These are phyloP conservation scores for Fusarium ramigenum DNA, from an alignment of 2,329 filamentous ascomycete species.

Conservation along the genomic window DNA sequence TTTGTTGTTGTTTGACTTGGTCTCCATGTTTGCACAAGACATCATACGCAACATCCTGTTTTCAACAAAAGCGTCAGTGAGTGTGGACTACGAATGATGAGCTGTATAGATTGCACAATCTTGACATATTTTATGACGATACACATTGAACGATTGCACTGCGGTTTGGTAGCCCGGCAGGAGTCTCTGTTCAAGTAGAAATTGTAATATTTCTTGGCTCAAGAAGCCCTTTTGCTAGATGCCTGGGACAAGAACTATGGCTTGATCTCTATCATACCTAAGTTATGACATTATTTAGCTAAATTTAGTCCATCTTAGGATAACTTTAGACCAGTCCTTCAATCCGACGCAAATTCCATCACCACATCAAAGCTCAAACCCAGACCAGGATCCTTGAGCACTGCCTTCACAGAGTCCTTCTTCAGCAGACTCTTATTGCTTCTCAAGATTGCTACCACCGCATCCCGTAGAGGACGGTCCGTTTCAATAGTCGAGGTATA, in stretches of 20 bases:
- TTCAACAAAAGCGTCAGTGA: neutral
- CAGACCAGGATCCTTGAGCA: fast-evolving
- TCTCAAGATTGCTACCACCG: neutral
- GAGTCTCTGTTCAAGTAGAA: fast-evolving
- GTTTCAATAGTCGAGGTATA: neutral
- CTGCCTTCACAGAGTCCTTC: fast-evolving
- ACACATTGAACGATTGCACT: fast-evolving
- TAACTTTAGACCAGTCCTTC: neutral
- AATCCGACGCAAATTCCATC: neutral
- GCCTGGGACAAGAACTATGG: too few relatives aligned
- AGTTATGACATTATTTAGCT: fast-evolving
- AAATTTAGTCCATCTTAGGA: fast-evolving
- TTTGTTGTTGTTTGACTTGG: neutral
- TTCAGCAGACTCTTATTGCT: fast-evolving
- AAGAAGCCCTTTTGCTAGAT: too few relatives aligned
- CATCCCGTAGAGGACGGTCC: neutral
- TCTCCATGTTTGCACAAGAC: neutral
- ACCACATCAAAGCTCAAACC: neutral
- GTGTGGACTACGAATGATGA: neutral
- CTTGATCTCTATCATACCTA: fast-evolving
- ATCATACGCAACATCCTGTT: too few relatives aligned
- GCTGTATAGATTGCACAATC: neutral
- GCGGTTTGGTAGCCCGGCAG: fast-evolving
- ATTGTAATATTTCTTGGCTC: neutral
- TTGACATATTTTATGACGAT: fast-evolving